Base-by-base conservation (phyloP, 2,329 filamentous ascomycete genomes). In the Penicillium capsulatum region DNA sequence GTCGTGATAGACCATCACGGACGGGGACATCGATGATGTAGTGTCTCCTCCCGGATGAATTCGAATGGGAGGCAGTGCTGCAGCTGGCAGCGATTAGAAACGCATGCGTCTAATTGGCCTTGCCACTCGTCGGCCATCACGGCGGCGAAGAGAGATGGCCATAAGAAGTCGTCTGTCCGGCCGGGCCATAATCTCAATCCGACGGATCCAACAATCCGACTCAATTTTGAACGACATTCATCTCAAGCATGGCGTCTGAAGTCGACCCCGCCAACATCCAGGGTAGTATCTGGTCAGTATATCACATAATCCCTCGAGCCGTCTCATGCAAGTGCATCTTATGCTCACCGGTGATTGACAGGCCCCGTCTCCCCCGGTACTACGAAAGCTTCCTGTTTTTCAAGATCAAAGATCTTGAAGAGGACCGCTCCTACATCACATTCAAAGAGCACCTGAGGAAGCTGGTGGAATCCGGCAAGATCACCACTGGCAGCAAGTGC, bases 381-480 rank as follows among this genome's bases (percentile, higher is more conserved):
- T 42, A 13, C 13, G 48, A 53, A 31, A 31, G 40, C 16, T 51
- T 35, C 31, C 38, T 53, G 17, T 53, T 51, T 17, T 53, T 48
- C 29, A 46, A 41, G 24, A 44, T 53, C 28, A 50, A 26, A 30
- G 27, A 30, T 13, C 27, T 30, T 13, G 27, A 30, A 30, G 27
- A 30, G 27, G 27, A 30, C 27, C 27, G 27, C 27, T 30, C 27
- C 27, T 30, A 34, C 3, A 35, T 31, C n/a, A 40, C n/a, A 17
- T 48, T 50, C 45, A 31, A 43, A 17, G 14, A 28, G 7, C 35
- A 50, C 14, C 39, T 50, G 14, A 31, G 24, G 13, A 30, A 30
- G 7, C 27, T 30, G 27, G 27, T 30, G 27, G 27, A 30, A 30
- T 30, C 37, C n/a, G 31, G 30, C 7, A 17, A 44, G 5, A 44